Base-by-base conservation (phyloP, 2,329 filamentous ascomycete genomes). In the Leptographium radiaticola region DNA sequence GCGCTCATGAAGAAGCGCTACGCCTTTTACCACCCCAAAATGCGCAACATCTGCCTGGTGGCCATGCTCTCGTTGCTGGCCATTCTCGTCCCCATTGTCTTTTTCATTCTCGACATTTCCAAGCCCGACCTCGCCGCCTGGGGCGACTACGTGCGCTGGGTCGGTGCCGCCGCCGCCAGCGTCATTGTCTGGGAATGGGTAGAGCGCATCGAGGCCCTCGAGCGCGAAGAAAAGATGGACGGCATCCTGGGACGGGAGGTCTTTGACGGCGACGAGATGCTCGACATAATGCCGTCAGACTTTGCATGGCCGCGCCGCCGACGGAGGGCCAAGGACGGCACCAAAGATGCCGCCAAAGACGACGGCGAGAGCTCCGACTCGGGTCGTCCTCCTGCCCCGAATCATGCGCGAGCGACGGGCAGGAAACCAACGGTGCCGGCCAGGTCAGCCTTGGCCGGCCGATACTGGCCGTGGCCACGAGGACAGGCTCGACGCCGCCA, bases 141-240 rank as follows among this genome's bases (percentile, higher is more conserved):
- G 90, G 90, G 90, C 64, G 90, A 95, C 64, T 96, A 95, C 64
- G 90, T 95, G 47, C 77, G 89, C 62, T 96, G 90, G 90, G 90
- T 95, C n/a, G 90, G 90, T 49, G 89, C 89, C 1, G 89, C 90
- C 0, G 89, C 89, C 1, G 90, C 90, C 33, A 95, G 89, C 68
- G 90, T 95, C n/a, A 87, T 95, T 25, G 90, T 96, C 2, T 96
- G 90, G 90, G 90, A 96, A 68, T 96, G 90, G 90, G 90, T 96
- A 4, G 90, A 96, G 68, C 80, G 90, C 31, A 96, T 96, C 49
- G 90, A 96, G 66, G 88, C 89, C 0, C 69, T 95, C 57, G 90
- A 96, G 70, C 81, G 90, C 60, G 89, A 95, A 66, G 89, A 95
- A 66, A 89, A 90, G 68, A 95, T 94, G 68, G 89, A 95, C 61